phyloP scores from a whole-genome alignment of 2,329 filamentous ascomycete genomes.

The Grosmannia huntii region DNA sequence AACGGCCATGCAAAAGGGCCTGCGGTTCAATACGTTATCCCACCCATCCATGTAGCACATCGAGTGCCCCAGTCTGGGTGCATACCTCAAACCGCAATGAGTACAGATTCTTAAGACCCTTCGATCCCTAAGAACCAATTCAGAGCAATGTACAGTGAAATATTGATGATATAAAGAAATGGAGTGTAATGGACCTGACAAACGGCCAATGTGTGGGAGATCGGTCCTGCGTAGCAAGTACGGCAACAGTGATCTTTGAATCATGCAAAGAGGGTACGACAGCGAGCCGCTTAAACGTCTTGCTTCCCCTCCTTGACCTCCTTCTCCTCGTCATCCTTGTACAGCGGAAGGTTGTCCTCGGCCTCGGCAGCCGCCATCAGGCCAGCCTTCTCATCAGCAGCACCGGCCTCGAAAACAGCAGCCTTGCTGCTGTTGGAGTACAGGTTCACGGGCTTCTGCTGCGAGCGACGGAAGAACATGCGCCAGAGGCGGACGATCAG shows the following conservation, averaged over 20 bases:
- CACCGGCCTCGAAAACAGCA: constrained; percentile 22
- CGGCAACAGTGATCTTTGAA: background rate
- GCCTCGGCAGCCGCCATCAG: constrained; percentile 28
- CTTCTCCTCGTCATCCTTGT: constrained; percentile 18
- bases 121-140: background rate
- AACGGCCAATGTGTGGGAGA: background rate
- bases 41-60: background rate
- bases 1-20: background rate
- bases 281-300: background rate
- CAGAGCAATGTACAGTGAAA: background rate
- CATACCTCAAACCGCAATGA: background rate
- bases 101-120: background rate
- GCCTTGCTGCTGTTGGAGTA: constrained; percentile 23
- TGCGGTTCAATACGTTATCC: background rate
- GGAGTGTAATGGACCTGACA: background rate
- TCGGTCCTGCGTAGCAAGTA: background rate
- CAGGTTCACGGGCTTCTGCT: constrained; percentile 12
- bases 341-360: constrained; percentile 6
- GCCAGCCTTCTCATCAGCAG: constrained; percentile 34
- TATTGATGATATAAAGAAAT: background rate
- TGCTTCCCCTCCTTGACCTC: constrained; percentile 9
- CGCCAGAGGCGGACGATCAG: constrained; percentile 47
- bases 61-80: background rate
- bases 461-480: constrained; percentile 33
- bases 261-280: background rate